Evolutionary conservation across 768 basidiomycete species (phyloP), one percentile per base, ranked within the genome.

Genomic region (Auriscalpium microsporum): DNA sequence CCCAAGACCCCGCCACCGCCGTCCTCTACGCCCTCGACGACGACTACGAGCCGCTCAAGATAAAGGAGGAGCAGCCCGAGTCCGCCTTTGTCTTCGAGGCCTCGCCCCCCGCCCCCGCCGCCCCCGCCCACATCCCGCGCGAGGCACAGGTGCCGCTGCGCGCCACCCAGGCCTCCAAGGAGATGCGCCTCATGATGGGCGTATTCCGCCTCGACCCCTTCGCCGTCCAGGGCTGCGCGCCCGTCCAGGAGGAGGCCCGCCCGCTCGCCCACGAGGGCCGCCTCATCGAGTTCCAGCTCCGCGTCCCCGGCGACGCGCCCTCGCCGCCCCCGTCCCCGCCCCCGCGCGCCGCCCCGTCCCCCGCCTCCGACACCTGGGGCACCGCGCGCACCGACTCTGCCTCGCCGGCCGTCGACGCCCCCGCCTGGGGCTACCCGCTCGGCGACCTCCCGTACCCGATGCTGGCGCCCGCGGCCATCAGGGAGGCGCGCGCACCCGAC

Each of bases 131-230:
- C 33, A 48, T 51, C 11, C 53, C 55, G 37, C 47, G 55, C 47
- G 61, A 62, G 49, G 53, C 61, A 4, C 61, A 67, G 64, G 86
- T 87, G 1, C 86, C 87, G 8, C 76, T 87, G 13, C 84, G 87
- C 47, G 87, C 87, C 8, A 88, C 85, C 0, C 83, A 87, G 63
- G 87, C 86, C 1, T 75, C 78, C 58, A 75, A 78, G 47, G 75
- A 78, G 45, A 88, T 88, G 87, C 79, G 83, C 53, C 71, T 73
- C 48, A 82, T 88, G 81, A 90, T 90, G 87, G 79, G 80, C 45
- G 80, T 83, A 19, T 87, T 90, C 67, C 78, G 87, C 8, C 75
- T 89, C 61, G 84, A 89, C 67, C 86, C 86, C 0, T 90, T 90
- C 61, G 78, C 86, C 34, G 65, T 70, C 21, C 68, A 69, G 42